A percentile compares a stretch with the other conserved stretches of the same genome.
These are phyloP conservation scores for Trametes hirsuta DNA, from an alignment of 1,284 basidiomycete species.

Conservation along the genomic window DNA sequence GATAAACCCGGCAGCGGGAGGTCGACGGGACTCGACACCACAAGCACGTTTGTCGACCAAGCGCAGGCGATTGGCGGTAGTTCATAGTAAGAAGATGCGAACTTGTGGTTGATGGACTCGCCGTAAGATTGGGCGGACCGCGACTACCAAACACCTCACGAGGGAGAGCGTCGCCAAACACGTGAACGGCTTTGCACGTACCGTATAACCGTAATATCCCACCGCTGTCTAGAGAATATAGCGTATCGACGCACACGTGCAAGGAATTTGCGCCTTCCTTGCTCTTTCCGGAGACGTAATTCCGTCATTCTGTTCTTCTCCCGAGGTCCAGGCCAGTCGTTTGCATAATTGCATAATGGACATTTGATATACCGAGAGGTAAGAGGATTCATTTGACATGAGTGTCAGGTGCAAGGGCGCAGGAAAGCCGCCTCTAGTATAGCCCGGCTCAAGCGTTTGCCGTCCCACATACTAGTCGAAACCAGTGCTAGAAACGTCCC, in stretches of 20 bases:
- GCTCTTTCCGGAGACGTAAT: not conserved
- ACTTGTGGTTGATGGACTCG: not conserved
- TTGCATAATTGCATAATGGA: too few relatives aligned
- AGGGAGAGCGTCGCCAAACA: not conserved
- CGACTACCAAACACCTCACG: not conserved
- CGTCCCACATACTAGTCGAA: too few relatives aligned
- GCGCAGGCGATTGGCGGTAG: not conserved
- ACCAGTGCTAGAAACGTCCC: too few relatives aligned
- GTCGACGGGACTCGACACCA: not conserved
- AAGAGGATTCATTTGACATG: too few relatives aligned
- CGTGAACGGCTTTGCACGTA: constrained; percentile 3
- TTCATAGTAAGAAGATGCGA: not conserved
- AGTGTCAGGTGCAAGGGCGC: too few relatives aligned
- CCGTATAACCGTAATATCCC: not conserved
- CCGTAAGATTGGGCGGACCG: constrained; percentile 8
- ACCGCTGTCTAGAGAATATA: not conserved
- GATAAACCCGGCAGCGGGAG: not conserved
- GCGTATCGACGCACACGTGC: not conserved
- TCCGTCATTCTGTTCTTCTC: too few relatives aligned
- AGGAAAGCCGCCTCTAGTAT: too few relatives aligned
- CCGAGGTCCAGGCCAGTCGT: too few relatives aligned
- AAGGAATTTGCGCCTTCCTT: not conserved
- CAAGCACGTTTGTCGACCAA: constrained; percentile 11
- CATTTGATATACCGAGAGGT: too few relatives aligned
- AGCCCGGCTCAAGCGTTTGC: too few relatives aligned